Conservation (phyloP, 345 rosid genomes). For the Aquilaria malaccensis region DNA sequence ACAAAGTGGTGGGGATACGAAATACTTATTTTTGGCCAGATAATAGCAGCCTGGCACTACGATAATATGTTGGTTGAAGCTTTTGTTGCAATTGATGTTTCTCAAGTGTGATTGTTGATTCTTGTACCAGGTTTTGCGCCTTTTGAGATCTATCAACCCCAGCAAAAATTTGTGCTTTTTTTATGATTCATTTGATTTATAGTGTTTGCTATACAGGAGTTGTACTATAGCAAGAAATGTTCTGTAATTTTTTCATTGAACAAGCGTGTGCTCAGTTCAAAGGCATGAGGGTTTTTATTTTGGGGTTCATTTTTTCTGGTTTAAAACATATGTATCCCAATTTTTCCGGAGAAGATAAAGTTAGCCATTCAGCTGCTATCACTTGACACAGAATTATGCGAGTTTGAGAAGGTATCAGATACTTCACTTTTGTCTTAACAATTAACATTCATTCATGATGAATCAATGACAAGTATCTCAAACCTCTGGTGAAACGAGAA, state of each 20-base stretch:
- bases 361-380: too few species aligned
- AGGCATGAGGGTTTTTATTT: too few species aligned
- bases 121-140: conserved; percentile 19
- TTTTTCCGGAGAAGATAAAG: too few species aligned
- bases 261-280: conserved; percentile 5
- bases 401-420: too few species aligned
- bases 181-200: conserved; percentile 31
- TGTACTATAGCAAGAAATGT: conserved; percentile 15
- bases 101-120: background rate
- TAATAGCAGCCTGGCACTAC: background rate
- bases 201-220: conserved; percentile 14
- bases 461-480: too few species aligned
- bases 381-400: too few species aligned
- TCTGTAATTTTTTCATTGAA: conserved; percentile 10
- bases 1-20: background rate
- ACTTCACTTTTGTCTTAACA: too few species aligned
- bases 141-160: conserved; percentile 19
- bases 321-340: too few species aligned
- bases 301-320: too few species aligned
- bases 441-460: too few species aligned
- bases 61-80: conserved; percentile 4
- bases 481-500: too few species aligned
- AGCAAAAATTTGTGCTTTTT: conserved; percentile 15
- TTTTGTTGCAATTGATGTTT: conserved; percentile 3
- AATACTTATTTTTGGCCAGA: conserved; percentile 8